phyloP scores from a whole-genome alignment of 1,139 yeast species.

The Fermentozyma sake region DNA sequence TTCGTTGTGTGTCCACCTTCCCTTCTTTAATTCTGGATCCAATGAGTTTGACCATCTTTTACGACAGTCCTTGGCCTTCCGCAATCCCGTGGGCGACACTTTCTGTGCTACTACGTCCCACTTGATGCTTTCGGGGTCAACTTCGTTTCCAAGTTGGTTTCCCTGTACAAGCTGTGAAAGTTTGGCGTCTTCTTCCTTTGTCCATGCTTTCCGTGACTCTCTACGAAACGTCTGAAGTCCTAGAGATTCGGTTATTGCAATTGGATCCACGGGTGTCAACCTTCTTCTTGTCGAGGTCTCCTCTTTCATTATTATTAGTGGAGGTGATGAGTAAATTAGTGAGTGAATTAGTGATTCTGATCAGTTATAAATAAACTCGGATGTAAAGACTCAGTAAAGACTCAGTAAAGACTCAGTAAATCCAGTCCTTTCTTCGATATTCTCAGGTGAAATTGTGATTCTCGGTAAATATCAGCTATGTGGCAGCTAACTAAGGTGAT shows the following conservation, averaged over 20 bases:
- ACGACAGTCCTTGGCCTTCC: conserved; percentile 67
- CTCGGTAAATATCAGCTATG: too few species aligned
- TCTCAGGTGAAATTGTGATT: too few species aligned
- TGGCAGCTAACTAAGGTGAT: too few species aligned
- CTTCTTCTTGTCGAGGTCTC: conserved; percentile 5
- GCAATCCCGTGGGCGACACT: conserved; percentile 25
- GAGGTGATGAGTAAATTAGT: too few species aligned
- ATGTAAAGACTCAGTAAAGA: too few species aligned
- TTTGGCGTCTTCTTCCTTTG: conserved; percentile 55
- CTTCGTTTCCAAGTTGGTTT: conserved; percentile 14
- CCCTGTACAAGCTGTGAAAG: conserved; percentile 38
- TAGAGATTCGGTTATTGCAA: conserved; percentile 66
- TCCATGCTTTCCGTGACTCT: conserved; percentile 63
- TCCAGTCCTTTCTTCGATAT: too few species aligned
- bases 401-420: too few species aligned
- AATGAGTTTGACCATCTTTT: conserved; percentile 77
- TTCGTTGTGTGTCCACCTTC: conserved; percentile 87
- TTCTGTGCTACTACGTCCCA: conserved; percentile 67
- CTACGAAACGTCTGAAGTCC: conserved; percentile 72
- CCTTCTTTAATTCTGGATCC: conserved; percentile 77
- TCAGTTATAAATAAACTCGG: too few species aligned
- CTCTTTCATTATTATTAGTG: too few species aligned
- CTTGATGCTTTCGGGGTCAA: conserved; percentile 38
- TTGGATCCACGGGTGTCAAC: conserved; percentile 51
- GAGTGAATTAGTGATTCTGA: too few species aligned